A percentile compares a stretch with the other conserved stretches of the same genome.
Evolutionary conservation across 805 yeast species (phyloP).

Genomic region (Isabelozyma pseudorhagii): DNA sequence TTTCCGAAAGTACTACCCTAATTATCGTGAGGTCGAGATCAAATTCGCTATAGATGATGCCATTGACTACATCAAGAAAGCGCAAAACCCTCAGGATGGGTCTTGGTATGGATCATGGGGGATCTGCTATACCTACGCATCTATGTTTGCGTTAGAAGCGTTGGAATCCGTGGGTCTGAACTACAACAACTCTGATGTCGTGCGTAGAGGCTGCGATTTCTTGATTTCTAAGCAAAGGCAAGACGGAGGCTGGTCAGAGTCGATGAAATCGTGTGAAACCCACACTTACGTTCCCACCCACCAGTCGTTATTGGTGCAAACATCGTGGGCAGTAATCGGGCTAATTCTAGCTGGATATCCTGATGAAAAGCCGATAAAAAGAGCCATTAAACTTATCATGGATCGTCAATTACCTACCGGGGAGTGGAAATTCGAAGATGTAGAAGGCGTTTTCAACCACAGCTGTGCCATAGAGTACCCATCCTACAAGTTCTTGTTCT

Average conservation of each 20-base stretch:
- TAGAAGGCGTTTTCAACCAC: conserved; percentile 96
- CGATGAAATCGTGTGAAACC: conserved; percentile 86
- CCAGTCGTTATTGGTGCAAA: conserved; percentile 75
- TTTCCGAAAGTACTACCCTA: conserved; percentile 60
- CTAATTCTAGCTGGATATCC: conserved; percentile 81
- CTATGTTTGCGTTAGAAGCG: conserved; percentile 97
- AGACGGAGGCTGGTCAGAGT: conserved; percentile 99
- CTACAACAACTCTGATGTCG: conserved; percentile 61
- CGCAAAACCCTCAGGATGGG: conserved; percentile 71
- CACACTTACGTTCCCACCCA: conserved; percentile 66
- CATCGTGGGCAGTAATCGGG: conserved; percentile 90
- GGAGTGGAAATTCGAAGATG: conserved; percentile 79
- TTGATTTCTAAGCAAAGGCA: conserved; percentile 66
- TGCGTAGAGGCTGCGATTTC: conserved; percentile 81
- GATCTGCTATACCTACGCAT: conserved; percentile 90
- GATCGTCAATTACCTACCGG: conserved; percentile 69
- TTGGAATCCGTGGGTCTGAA: conserved; percentile 62
- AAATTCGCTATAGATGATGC: conserved; percentile 71
- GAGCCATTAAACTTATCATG: conserved; percentile 64
- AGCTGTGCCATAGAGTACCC: conserved; percentile 92
- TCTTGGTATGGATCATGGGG: conserved; percentile 99
- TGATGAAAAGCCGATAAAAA: conserved; percentile 52
- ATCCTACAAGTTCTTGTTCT: conserved; percentile 81
- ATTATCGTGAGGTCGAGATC: conserved; percentile 67
- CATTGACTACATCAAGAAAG: conserved; percentile 60